A percentile compares a stretch with the other conserved stretches of the same genome.
These are phyloP conservation scores for Daldinia eschscholtzii DNA, from an alignment of 2,329 filamentous ascomycete genomes.

Conservation along the genomic window DNA sequence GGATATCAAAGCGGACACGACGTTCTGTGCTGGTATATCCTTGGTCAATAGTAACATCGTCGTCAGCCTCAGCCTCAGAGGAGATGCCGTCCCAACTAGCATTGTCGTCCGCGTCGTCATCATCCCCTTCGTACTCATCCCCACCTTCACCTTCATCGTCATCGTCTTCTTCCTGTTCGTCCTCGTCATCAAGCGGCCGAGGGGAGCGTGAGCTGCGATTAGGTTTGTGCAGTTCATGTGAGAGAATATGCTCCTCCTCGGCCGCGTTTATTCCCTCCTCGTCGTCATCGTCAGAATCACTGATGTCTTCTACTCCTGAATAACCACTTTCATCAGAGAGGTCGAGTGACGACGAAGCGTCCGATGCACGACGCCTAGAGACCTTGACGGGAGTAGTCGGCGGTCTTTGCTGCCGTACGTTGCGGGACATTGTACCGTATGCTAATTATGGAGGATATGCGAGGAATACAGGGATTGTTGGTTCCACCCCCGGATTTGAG, in stretches of 20 bases:
- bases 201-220: constrained; percentile 62
- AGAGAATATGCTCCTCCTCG: constrained; percentile 81
- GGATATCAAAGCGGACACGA: constrained; percentile 80
- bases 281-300: constrained; percentile 81
- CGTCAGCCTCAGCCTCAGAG: constrained; percentile 58
- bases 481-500: constrained; percentile 41
- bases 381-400: constrained; percentile 60
- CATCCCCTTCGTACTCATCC: constrained; percentile 56
- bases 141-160: constrained; percentile 57
- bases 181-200: constrained; percentile 62
- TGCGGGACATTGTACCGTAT: constrained; percentile 63
- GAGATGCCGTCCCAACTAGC: constrained; percentile 69
- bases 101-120: constrained; percentile 57
- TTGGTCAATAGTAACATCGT: constrained; percentile 54
- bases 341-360: constrained; percentile 67
- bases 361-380: constrained; percentile 63
- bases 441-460: constrained; percentile 41
- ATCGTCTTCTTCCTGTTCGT: constrained; percentile 57
- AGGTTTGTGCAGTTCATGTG: constrained; percentile 56
- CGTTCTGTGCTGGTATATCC: constrained; percentile 60
- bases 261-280: constrained; percentile 81
- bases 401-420: constrained; percentile 62
- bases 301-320: constrained; percentile 82
- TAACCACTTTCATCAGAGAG: constrained; percentile 77
- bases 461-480: constrained; percentile 47